Conservation (phyloP, 2,329 filamentous ascomycete species). For the Neofusicoccum ribis region DNA sequence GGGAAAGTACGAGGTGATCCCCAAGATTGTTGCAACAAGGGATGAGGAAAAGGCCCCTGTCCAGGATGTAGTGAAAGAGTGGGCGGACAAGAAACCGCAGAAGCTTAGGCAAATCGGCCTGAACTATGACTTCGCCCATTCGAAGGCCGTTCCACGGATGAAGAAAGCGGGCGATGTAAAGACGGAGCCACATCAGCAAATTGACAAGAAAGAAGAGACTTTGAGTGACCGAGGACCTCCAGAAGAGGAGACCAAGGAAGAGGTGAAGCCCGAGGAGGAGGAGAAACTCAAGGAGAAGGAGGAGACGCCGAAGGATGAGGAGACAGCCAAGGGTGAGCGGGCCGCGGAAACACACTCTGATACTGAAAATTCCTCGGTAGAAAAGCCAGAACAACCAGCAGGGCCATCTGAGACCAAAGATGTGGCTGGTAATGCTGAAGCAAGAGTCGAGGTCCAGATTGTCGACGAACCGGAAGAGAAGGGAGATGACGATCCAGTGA, state of each 20-base stretch:
- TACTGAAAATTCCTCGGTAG: neutral
- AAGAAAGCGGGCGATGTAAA: conserved; percentile 31
- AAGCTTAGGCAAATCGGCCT: conserved; percentile 72
- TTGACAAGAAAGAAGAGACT: neutral
- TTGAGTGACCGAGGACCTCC: neutral
- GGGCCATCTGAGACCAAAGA: neutral
- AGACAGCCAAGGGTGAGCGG: neutral
- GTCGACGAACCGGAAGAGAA: too few relatives aligned
- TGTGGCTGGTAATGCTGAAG: neutral
- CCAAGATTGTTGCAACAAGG: conserved; percentile 72
- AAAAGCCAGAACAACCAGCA: neutral
- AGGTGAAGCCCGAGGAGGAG: neutral
- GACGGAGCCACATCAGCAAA: neutral
- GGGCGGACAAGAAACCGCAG: conserved; percentile 64
- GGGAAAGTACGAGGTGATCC: conserved; percentile 72
- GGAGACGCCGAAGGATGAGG: neutral
- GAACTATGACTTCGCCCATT: conserved; percentile 70
- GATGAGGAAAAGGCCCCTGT: conserved; percentile 51
- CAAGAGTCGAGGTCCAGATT: too few relatives aligned
- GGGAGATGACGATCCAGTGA: conserved; percentile 45
- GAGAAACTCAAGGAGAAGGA: neutral
- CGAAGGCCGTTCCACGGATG: conserved; percentile 58
- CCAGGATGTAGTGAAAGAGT: conserved; percentile 68
- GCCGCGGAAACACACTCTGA: neutral
- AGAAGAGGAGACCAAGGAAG: neutral